Evolutionary conservation across 306 rosid genomes (phyloP), one percentile per base, ranked within the genome.

Genomic region (Acacia confusa): DNA sequence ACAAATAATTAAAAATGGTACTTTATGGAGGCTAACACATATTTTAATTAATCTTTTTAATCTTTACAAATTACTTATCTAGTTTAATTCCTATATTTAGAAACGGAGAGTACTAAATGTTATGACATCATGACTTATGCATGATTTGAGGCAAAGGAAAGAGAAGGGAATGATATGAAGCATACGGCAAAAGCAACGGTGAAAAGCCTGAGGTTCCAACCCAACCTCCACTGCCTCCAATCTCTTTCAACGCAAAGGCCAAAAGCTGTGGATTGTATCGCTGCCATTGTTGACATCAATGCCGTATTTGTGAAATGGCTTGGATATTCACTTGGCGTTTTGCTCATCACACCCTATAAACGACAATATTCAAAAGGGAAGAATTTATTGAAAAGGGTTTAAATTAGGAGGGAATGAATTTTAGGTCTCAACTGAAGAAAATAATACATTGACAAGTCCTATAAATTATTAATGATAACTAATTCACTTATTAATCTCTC

Each of bases 201-300:
- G 27, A 93, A 78, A 38, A 93, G 97, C 85, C 91, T 80, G 25
- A 93, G 73, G 40, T 88, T 82, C 92, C 90, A 91, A 48, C 92
- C 90, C 41, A 93, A 53, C 53, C 60, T 91, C 95, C 97, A 93
- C 17, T 86, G 88, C 15, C 30, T 87, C 92, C 84, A 88, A 32
- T 91, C 92, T 50, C 87, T 91, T 24, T 88, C 92, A 40, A 61
- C 22, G 68, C 79, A 86, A 1, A 89, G 80, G 1, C 94, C 91
- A 57, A 85, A 85, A 60, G 19, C 67, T 11, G 67, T 60, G 32
- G 67, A 60, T 25, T 60, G 67, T 25, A 60, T 27, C 7, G 67
- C 67, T 2, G 67, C 67, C 67, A 60, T 60, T 60, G 67, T 25
- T 25, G 67, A 60, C 67, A 60, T 60, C 7, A 60, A 9, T 27